These are phyloP conservation scores for Geranium brycei DNA, from an alignment of 345 rosid genomes.

Conservation along the genomic window DNA sequence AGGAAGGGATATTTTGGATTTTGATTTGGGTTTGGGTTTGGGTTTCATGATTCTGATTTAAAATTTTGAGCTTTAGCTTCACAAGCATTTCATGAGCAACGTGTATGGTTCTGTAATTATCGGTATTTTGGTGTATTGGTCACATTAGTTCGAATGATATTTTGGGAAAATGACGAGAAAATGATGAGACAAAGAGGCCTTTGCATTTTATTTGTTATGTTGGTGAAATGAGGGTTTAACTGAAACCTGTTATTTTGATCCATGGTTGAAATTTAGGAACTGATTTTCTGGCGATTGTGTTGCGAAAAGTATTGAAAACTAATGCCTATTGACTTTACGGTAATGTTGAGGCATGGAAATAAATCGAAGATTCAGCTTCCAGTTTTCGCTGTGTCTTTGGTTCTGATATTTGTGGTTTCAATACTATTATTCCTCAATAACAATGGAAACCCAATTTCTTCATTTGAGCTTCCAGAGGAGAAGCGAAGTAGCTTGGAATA, in stretches of 20 bases:
- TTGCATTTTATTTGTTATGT: neutral
- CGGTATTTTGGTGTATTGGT: neutral
- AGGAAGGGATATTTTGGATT: neutral
- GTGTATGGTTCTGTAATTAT: neutral
- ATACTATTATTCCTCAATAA: slow-evolving; percentile 17
- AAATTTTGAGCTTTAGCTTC: neutral
- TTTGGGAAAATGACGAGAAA: too few relatives aligned
- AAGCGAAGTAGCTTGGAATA: slow-evolving; percentile 27
- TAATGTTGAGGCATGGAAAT: slow-evolving; percentile 48
- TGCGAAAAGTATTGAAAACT: neutral
- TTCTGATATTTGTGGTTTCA: slow-evolving; percentile 20
- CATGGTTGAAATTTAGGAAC: neutral
- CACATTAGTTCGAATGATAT: too few relatives aligned
- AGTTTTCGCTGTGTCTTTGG: slow-evolving; percentile 17
- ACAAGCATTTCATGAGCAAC: too few relatives aligned
- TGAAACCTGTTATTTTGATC: too few relatives aligned
- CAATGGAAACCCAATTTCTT: slow-evolving; percentile 15
- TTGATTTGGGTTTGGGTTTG: neutral
- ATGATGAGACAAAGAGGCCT: neutral
- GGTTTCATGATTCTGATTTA: neutral
- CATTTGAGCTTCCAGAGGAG: slow-evolving; percentile 11
- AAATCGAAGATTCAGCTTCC: slow-evolving; percentile 24
- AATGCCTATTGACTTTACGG: slow-evolving; percentile 12
- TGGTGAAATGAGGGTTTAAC: neutral
- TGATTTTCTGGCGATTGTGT: neutral